These are phyloP conservation scores for Trichoderma koningii DNA, from an alignment of 2,329 filamentous ascomycete species.

Conservation along the genomic window DNA sequence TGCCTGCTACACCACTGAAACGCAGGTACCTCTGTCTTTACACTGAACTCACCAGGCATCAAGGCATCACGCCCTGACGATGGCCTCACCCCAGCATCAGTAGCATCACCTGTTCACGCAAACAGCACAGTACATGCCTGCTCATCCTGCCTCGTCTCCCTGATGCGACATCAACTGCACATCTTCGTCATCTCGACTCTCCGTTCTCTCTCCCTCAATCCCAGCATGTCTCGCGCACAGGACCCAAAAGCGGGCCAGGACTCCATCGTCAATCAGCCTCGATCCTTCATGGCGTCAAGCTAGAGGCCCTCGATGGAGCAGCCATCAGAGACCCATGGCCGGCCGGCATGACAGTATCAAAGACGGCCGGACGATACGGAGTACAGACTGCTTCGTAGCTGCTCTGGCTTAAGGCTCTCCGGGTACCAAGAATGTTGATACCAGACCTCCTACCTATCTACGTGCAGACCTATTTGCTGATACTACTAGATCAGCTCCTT, in stretches of 20 bases:
- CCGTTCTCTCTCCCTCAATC: neutral
- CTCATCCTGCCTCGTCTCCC: neutral
- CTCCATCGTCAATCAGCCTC: slow-evolving; percentile 25
- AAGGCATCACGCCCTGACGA: neutral
- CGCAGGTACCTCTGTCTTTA: too few relatives aligned
- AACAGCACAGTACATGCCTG: neutral
- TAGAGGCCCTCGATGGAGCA: slow-evolving; percentile 13
- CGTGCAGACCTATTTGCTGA: neutral
- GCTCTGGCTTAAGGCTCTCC: neutral
- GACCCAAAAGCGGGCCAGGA: slow-evolving; percentile 17
- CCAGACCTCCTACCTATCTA: neutral
- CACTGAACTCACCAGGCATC: neutral
- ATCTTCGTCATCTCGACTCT: slow-evolving; percentile 6
- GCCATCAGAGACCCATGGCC: neutral
- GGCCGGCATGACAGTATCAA: slow-evolving; percentile 6
- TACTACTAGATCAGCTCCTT: neutral
- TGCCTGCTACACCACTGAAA: too few relatives aligned
- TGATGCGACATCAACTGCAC: neutral
- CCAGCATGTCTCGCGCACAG: slow-evolving; percentile 11
- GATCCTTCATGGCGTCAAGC: slow-evolving; percentile 24
- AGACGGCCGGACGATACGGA: slow-evolving; percentile 1
- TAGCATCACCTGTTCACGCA: neutral
- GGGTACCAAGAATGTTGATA: too few relatives aligned
- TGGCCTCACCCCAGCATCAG: neutral
- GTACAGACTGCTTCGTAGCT: neutral